Evolutionary conservation across 2,329 filamentous ascomycete species (phyloP), one percentile per base, ranked within the genome.

Genomic region (Cadophora malorum): DNA sequence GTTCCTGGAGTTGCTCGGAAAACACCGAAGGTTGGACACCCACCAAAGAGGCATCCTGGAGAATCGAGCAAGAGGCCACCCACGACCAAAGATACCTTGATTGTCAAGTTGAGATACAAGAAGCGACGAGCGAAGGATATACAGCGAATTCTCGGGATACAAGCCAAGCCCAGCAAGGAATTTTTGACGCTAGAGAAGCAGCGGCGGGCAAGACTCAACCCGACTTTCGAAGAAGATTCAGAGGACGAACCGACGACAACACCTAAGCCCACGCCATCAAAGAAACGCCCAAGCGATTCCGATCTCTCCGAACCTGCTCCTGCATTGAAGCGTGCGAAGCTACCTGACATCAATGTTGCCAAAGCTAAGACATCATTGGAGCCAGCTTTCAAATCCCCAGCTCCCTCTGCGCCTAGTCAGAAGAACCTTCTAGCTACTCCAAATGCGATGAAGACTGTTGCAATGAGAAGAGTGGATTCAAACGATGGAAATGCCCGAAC

Each of bases 401-500:
- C 76, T 61, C 59, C 69, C 35, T 73, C 58, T 23, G 71, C 28
- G 67, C 73, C 65, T 72, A 67, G 63, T n/a, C 70, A 75, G 47
- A 77, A 73, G 63, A 70, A 56, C 63, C 70, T 72, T 16, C 77
- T 80, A 31, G 73, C 78, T 16, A 83, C 82, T 0, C 80, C 82
- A 0, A 80, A 78, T 28, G 70, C 73, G 9, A 70, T 74, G 59
- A 75, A 82, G 78, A 72, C 74, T 72, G 41, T 74, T 2, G 73
- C 75, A 25, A 79, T 80, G 76, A 79, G 80, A 56, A 78, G 79
- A 49, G 76, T 79, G 16, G 80, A 82, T 33, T 79, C 78, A 6
- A 74, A 70, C 14, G 80, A 81, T 64, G 76, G 74, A 45, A 79
- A 83, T 70, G 78, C 75, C 28, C 80, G 77, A 28, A 81, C 80